phyloP scores from a whole-genome alignment of 1,284 basidiomycete species.

The Pisolithus thermaeus region DNA sequence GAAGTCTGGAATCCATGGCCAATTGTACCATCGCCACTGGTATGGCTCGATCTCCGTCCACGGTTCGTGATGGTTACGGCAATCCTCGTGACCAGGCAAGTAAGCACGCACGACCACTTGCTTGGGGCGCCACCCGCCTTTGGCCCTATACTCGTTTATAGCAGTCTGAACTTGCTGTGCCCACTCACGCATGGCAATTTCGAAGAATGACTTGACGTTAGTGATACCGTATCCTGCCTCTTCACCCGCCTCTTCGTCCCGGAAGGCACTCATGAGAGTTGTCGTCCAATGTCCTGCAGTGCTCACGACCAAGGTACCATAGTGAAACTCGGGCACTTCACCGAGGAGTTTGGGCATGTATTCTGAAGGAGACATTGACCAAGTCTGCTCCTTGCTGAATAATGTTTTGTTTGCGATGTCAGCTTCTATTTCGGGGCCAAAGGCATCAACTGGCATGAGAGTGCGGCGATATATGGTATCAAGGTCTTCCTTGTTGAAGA shows the following conservation, averaged over 20 bases:
- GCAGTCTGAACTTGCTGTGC: constrained; percentile 42
- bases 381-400: constrained; percentile 50
- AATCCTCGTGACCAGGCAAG: constrained; percentile 58
- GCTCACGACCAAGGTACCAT: constrained; percentile 53
- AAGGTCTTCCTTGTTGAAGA: constrained; percentile 47
- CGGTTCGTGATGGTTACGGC: constrained; percentile 41
- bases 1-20: constrained; percentile 52
- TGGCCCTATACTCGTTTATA: constrained; percentile 19
- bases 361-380: constrained; percentile 46
- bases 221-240: constrained; percentile 43
- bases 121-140: constrained; percentile 29
- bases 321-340: constrained; percentile 44
- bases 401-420: constrained; percentile 22
- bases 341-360: constrained; percentile 47
- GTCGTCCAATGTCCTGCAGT: constrained; percentile 68
- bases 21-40: constrained; percentile 52
- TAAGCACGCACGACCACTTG: constrained; percentile 58
- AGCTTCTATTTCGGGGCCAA: constrained; percentile 4
- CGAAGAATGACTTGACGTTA: constrained; percentile 49
- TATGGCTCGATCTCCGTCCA: constrained; percentile 39
- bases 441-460: constrained; percentile 13
- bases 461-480: constrained; percentile 36
- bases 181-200: constrained; percentile 48
- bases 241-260: constrained; percentile 30
- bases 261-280: constrained; percentile 44